Conservation (phyloP, 2,329 filamentous ascomycete genomes). For the Chrysosporium queenslandicum region DNA sequence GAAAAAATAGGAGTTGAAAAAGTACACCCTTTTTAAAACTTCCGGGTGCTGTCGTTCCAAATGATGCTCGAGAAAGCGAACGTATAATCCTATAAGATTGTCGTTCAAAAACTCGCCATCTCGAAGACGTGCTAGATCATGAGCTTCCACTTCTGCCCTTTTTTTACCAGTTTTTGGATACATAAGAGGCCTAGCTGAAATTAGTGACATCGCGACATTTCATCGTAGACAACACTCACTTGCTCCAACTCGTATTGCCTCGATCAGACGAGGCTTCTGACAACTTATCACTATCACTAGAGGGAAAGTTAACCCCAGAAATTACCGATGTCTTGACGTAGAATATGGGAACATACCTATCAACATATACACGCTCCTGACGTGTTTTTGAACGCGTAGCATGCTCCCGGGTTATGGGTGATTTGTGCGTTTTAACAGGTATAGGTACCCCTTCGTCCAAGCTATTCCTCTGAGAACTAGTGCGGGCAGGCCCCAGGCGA, state of each 20-base stretch:
- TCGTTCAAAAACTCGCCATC: slow-evolving; percentile 86
- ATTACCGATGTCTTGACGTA: neutral
- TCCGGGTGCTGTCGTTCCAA: slow-evolving; percentile 48
- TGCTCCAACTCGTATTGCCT: slow-evolving; percentile 11
- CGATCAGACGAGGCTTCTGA: neutral
- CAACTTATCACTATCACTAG: slow-evolving; percentile 7
- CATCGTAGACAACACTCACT: slow-evolving; percentile 7
- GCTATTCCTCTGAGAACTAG: slow-evolving; percentile 12
- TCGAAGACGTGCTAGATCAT: slow-evolving; percentile 58
- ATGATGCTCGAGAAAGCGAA: slow-evolving; percentile 59
- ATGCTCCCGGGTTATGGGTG: slow-evolving; percentile 11
- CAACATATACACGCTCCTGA: slow-evolving; percentile 12
- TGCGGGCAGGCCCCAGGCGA: too few relatives aligned
- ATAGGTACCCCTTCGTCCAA: slow-evolving; percentile 19
- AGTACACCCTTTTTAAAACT: slow-evolving; percentile 58
- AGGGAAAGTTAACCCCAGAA: neutral
- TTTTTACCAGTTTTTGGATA: slow-evolving; percentile 40
- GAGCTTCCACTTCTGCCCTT: slow-evolving; percentile 36
- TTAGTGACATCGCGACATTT: neutral
- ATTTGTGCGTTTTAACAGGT: slow-evolving; percentile 24
- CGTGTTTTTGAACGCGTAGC: slow-evolving; percentile 27
- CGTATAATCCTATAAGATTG: slow-evolving; percentile 79
- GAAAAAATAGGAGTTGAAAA: slow-evolving; percentile 92
- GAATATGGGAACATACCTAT: slow-evolving; percentile 11
- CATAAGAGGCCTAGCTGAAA: slow-evolving; percentile 29